Evolutionary conservation across 1,284 basidiomycete species (phyloP).

Genomic region (Singerocomus rubriflavus): DNA sequence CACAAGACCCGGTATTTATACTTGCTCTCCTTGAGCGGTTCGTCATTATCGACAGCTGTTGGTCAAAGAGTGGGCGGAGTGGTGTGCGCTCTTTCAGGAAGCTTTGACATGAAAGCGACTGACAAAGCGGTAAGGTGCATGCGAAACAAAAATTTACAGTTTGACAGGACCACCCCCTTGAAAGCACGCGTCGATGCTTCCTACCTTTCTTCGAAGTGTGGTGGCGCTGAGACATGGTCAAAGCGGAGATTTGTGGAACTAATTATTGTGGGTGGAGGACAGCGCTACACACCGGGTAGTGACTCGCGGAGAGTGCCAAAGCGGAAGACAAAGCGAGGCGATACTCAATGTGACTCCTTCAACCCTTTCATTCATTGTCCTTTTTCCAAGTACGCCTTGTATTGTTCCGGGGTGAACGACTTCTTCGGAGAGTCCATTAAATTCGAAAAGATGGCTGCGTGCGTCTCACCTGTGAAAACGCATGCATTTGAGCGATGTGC

Average conservation of each 20-base stretch:
- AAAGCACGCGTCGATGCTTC: neutral
- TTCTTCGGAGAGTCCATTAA: conserved; percentile 43
- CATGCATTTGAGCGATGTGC: conserved; percentile 76
- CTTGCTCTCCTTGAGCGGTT: neutral
- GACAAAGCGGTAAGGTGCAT: conserved; percentile 6
- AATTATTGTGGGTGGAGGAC: conserved; percentile 7
- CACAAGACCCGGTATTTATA: conserved; percentile 13
- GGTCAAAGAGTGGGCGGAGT: neutral
- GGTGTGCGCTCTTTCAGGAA: neutral
- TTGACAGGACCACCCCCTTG: neutral
- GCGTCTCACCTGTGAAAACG: conserved; percentile 72
- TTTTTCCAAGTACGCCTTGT: conserved; percentile 49
- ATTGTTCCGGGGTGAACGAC: conserved; percentile 73
- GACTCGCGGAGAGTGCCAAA: neutral
- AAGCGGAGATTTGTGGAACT: neutral
- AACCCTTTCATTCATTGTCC: conserved; percentile 24
- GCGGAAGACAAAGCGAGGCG: conserved; percentile 1
- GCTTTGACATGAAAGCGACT: conserved; percentile 11
- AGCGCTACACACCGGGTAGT: neutral
- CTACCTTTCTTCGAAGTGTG: neutral
- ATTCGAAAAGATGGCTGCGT: neutral
- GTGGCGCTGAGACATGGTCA: conserved; percentile 3
- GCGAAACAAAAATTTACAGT: conserved; percentile 8
- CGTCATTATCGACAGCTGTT: conserved; percentile 8
- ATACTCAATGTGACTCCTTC: neutral